phyloP scores from a whole-genome alignment of 129 eudicot species.

The Glebionis coronaria region DNA sequence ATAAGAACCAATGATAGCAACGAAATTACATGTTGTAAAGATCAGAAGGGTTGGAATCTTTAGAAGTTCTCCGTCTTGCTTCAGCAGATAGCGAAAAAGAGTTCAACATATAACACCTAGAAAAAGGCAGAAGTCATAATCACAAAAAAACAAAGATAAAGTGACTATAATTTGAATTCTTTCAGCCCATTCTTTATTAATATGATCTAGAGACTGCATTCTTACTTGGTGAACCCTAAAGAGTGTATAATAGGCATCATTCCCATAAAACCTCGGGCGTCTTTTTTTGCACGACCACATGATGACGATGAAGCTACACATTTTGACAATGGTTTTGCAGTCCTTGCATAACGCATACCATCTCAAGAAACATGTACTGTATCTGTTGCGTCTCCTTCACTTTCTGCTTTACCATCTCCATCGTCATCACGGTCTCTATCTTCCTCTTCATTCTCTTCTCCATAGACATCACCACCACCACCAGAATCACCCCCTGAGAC shows the following conservation, averaged over 20 bases:
- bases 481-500: conserved; percentile 69
- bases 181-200: too few relatives aligned
- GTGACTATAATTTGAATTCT: too few relatives aligned
- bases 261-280: conserved; percentile 66
- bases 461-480: conserved; percentile 75
- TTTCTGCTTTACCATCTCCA: conserved; percentile 66
- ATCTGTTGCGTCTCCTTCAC: conserved; percentile 85
- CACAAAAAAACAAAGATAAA: background rate
- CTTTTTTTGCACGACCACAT: conserved; percentile 38
- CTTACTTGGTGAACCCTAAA: conserved; percentile 93
- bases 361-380: conserved; percentile 47
- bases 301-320: conserved; percentile 45
- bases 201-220: background rate
- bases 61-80: conserved; percentile 47
- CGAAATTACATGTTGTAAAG: conserved; percentile 58
- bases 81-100: conserved; percentile 46
- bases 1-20: conserved; percentile 7
- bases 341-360: conserved; percentile 40
- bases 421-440: conserved; percentile 75
- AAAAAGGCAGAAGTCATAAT: conserved; percentile 4
- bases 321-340: conserved; percentile 76
- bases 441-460: conserved; percentile 80
- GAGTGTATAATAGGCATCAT: conserved; percentile 76
- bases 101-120: conserved; percentile 77
- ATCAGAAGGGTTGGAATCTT: conserved; percentile 54